phyloP scores from a whole-genome alignment of 1,139 yeast genomes.

The Candida glucosophila region DNA sequence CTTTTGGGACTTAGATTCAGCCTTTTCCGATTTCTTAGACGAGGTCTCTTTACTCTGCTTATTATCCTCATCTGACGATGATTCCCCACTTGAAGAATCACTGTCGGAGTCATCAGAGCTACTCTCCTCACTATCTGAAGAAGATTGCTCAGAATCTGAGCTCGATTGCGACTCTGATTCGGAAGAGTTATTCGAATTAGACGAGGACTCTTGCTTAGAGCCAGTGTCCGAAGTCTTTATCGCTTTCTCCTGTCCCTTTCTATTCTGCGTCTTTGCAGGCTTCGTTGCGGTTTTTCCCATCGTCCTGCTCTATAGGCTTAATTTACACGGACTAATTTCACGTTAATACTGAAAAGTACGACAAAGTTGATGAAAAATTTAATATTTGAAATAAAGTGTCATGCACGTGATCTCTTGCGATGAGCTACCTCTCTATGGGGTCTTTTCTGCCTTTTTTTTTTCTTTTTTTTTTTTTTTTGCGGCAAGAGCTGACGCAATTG shows the following conservation, averaged over 20 bases:
- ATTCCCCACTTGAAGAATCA: no score
- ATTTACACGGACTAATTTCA: not conserved
- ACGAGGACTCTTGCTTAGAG: not conserved
- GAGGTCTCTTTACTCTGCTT: no score
- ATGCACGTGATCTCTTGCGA: not conserved
- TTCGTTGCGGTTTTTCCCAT: not conserved
- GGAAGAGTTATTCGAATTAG: no score
- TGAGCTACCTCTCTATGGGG: not conserved
- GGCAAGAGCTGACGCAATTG: no score
- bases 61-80: no score
- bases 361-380: slow-evolving; percentile 1
- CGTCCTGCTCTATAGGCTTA: not conserved
- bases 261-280: not conserved
- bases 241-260: not conserved
- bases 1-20: no score
- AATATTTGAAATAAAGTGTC: not conserved
- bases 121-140: slow-evolving; percentile 3
- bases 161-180: slow-evolving; percentile 11
- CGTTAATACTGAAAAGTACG: not conserved
- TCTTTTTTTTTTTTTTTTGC: no score
- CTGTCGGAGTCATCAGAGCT: no score
- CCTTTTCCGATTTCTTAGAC: no score
- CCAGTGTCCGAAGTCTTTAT: not conserved
- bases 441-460: no score
- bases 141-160: slow-evolving; percentile 9